Percentiles rank a stretch among this genome's conserved stretches.
phyloP scores from a whole-genome alignment of 1,139 yeast genomes.

The Wickerhamiella infanticola region DNA sequence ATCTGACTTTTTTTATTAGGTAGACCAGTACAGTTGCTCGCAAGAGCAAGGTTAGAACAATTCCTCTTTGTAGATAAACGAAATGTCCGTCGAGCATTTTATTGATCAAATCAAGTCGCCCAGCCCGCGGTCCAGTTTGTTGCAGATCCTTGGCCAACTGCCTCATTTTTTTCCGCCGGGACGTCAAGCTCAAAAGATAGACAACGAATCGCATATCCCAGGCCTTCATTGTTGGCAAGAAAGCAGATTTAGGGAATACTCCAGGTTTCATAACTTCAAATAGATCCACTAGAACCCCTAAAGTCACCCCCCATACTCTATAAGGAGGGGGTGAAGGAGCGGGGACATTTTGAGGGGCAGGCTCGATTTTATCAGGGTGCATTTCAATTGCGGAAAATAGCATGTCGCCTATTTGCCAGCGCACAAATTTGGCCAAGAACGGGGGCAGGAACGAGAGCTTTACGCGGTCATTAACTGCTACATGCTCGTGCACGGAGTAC shows the following conservation, averaged over 20 bases:
- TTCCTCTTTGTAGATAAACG: background rate
- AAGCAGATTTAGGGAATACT: constrained; percentile 6
- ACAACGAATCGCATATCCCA: constrained; percentile 17
- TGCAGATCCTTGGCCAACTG: constrained; percentile 1
- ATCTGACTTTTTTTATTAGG: background rate
- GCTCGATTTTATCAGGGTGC: constrained; percentile 9
- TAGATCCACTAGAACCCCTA: constrained; percentile 23
- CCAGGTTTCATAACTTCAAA: constrained; percentile 19
- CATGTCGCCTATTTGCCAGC: constrained; percentile 19
- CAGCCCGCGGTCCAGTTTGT: constrained; percentile 5
- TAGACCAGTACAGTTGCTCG: background rate
- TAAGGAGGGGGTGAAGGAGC: constrained; percentile 16
- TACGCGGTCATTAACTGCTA: constrained; percentile 19
- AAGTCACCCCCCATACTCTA: constrained; percentile 27
- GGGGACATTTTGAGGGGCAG: background rate
- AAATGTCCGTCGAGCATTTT: constrained; percentile 12
- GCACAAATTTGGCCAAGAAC: constrained; percentile 11
- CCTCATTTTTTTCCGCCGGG: background rate
- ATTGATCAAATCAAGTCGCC: constrained; percentile 12
- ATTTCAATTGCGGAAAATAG: constrained; percentile 22
- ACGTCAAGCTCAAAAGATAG: constrained; percentile 1
- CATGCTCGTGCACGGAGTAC: constrained; percentile 14
- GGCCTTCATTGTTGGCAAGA: constrained; percentile 16
- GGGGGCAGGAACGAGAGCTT: constrained; percentile 14
- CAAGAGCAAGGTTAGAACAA: background rate